Evolutionary conservation across 2,329 filamentous ascomycete species (phyloP), one percentile per base, ranked within the genome.

Genomic region (Paradendryphiella salina): DNA sequence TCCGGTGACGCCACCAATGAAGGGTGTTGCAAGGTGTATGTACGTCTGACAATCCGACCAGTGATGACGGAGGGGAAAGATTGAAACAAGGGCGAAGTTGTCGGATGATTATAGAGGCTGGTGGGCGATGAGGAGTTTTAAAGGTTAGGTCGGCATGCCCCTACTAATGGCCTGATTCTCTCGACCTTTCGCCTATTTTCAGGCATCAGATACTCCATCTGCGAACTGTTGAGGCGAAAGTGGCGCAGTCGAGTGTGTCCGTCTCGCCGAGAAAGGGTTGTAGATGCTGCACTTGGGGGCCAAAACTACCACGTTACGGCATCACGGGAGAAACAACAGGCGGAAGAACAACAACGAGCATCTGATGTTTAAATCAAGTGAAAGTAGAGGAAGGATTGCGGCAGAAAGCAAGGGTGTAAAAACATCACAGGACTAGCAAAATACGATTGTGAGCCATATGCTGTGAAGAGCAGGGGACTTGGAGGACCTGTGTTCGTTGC

Each of bases 181-280:
- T 35, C 46, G n/a, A 13, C 36, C 1, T 37, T 37, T 49, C 29
- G 54, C 43, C 44, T 51, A 3, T 36, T 39, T 48, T 34, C 35
- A 54, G 54, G 51, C 54, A 44, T 32, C 42, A 34, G 15, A 32
- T 20, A 15, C 17, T 14, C 11, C 42, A 18, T 23, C 31, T 35
- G 38, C 26, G 13, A 46, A 36, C 32, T 52, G 46, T 57, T 57
- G 55, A 49, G 52, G 46, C 21, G 38, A 36, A n/a, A 10, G 51
- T 55, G 52, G 54, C 54, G 48, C 52, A 57, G 54, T 23, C 14
- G 10, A 15, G 14, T 38, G 29, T 20, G 28, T 21, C 17, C 6
- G 7, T 23, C 23, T 21, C 13, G n/a, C 20, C 29, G 18, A 26
- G n/a, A 45, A 20, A 41, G 29, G 33, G 14, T 32, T 36, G 35